Base-by-base conservation (phyloP, 805 yeast species). In the Wickerhamiella slavikovae region DNA sequence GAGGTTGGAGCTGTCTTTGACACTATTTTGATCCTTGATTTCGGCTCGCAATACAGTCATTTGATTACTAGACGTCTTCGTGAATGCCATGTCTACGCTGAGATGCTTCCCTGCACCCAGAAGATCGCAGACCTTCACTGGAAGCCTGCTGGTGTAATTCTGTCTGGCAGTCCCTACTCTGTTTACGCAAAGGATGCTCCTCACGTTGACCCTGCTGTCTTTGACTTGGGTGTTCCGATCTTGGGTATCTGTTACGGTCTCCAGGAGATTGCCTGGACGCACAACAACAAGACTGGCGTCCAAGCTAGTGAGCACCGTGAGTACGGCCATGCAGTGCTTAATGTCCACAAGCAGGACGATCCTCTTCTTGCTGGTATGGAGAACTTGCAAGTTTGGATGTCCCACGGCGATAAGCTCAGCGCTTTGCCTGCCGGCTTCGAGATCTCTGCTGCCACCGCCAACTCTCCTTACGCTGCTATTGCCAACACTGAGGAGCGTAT, bases 61-160 rank as follows among this genome's bases (percentile, higher is more conserved):
- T 60, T 89, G 52, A 82, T 89, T 54, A 83, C 95, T 37, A 76
- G 98, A 60, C 78, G 98, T 60, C 67, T 89, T 44, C 79, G 98
- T 66, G 98, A 89, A 57, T 78, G 83, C 64, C 82, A 89, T 55
- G 85, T 89, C 42, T 89, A 89, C 56, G 96, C 98, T 42, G 98
- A 89, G 61, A 89, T 89, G 98, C 68, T 89, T 40, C 98, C 98
- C 43, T 89, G 98, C 60, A 89, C 98, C 31, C 98, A 91, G 60
- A 89, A 89, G 63, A 85, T 89, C 50, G 52, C 74, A 32, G 95
- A 85, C 42, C 66, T 89, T 45, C 57, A 71, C 35, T 89, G 94
- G 91, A 83, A 70, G 52, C 98, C 98, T 43, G 78, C 73, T 54
- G 98, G 98, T 60, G 73, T 89, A 35, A 89, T 89, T 48, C 62